Conservation (phyloP, 2,329 filamentous ascomycete genomes). For the Botrytis pseudocinerea region DNA sequence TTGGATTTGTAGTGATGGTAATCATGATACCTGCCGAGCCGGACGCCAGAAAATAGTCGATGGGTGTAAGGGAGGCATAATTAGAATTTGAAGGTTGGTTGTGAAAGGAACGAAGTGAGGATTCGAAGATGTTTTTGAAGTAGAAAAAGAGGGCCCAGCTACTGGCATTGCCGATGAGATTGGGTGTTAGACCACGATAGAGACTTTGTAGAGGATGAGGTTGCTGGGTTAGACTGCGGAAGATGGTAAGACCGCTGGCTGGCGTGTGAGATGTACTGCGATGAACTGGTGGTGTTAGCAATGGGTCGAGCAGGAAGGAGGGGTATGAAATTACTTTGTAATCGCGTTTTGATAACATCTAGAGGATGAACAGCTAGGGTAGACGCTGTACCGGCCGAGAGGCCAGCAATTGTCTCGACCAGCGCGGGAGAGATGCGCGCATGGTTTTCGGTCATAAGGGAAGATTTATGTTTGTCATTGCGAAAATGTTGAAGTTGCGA, state of each 20-base stretch:
- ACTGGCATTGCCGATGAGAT: conserved; percentile 84
- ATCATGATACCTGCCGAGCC: conserved; percentile 71
- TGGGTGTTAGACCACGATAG: conserved; percentile 88
- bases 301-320: conserved; percentile 42
- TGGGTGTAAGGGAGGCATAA: conserved; percentile 29
- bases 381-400: conserved; percentile 82
- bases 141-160: conserved; percentile 95
- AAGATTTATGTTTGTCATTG: conserved; percentile 25
- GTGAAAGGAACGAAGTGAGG: conserved; percentile 38
- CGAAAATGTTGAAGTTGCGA: conserved; percentile 25
- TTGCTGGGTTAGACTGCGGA: conserved; percentile 47
- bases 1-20: conserved; percentile 83
- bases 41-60: conserved; percentile 80
- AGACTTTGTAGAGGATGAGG: conserved; percentile 66
- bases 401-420: conserved; percentile 85
- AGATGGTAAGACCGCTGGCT: conserved; percentile 53
- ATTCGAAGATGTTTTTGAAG: conserved; percentile 60
- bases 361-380: conserved; percentile 89
- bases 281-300: conserved; percentile 48
- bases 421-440: conserved; percentile 71
- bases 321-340: conserved; percentile 66
- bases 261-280: conserved; percentile 47
- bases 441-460: conserved; percentile 42
- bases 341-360: conserved; percentile 93
- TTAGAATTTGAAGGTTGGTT: conserved; percentile 25